Evolutionary conservation across 202 grass and related monocot species (phyloP).

Genomic region (Panicum virgatum): DNA sequence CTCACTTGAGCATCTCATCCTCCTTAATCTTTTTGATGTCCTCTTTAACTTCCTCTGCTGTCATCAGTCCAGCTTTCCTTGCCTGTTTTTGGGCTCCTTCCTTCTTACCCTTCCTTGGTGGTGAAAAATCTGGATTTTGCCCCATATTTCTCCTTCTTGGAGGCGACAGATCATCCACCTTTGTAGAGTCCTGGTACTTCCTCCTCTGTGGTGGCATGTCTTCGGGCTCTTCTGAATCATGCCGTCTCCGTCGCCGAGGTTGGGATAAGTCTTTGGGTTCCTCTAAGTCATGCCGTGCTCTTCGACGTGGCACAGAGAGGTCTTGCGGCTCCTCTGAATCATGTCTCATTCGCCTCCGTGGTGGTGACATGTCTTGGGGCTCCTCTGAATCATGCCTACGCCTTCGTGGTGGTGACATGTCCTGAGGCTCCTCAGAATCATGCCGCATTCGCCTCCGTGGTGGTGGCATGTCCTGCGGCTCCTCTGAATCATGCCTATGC

Average conservation of each 20-base stretch:
- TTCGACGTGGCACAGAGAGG: constrained; percentile 37
- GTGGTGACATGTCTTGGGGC: constrained; percentile 5
- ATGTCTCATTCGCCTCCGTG: not conserved
- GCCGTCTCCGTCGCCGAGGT: constrained; percentile 10
- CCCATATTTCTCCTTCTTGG: constrained; percentile 33
- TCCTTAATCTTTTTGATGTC: constrained; percentile 73
- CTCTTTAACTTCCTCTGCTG: constrained; percentile 71
- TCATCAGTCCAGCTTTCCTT: constrained; percentile 65
- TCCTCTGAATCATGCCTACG: not conserved
- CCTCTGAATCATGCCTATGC: constrained; percentile 31
- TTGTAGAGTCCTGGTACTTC: not conserved
- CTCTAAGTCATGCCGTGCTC: constrained; percentile 11
- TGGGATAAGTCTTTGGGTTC: constrained; percentile 42
- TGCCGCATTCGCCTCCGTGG: constrained; percentile 13
- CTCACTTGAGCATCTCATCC: constrained; percentile 56
- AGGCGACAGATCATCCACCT: constrained; percentile 37
- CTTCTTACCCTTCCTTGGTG: constrained; percentile 67
- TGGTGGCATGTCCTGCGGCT: constrained; percentile 14
- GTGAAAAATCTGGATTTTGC: constrained; percentile 38
- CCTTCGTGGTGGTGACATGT: constrained; percentile 22
- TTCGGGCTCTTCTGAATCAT: constrained; percentile 16
- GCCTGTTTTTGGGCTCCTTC: constrained; percentile 45
- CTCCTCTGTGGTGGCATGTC: constrained; percentile 45
- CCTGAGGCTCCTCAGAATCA: constrained; percentile 21
- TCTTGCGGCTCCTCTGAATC: not conserved